phyloP scores from a whole-genome alignment of 805 yeast species.

The Hermanozyma aechmeae region DNA sequence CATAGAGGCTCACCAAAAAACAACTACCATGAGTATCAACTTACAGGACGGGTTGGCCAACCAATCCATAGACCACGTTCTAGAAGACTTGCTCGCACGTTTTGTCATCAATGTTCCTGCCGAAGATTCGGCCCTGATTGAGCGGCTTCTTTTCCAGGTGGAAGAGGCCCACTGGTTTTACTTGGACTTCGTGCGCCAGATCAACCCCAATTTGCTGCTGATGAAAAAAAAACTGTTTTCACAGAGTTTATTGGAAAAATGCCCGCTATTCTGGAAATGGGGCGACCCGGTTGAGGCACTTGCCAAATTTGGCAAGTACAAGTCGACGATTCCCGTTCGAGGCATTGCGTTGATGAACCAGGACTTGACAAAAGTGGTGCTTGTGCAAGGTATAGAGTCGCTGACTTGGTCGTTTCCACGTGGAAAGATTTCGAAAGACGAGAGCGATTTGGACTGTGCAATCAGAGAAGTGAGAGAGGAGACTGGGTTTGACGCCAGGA shows the following conservation, averaged over 20 bases:
- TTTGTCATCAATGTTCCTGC: slow-evolving; percentile 87
- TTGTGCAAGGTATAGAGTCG: slow-evolving; percentile 81
- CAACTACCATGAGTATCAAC: slow-evolving; percentile 55
- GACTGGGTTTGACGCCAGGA: slow-evolving; percentile 79
- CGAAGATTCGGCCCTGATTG: slow-evolving; percentile 72
- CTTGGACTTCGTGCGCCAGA: slow-evolving; percentile 66
- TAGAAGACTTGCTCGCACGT: slow-evolving; percentile 82
- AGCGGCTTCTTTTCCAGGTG: slow-evolving; percentile 78
- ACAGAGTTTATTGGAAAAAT: slow-evolving; percentile 51
- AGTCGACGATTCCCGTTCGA: slow-evolving; percentile 86
- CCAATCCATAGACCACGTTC: slow-evolving; percentile 60
- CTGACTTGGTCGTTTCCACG: slow-evolving; percentile 90
- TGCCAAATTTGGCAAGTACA: slow-evolving; percentile 72
- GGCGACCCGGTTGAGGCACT: slow-evolving; percentile 75
- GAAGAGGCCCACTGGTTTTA: slow-evolving; percentile 99
- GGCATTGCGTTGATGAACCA: slow-evolving; percentile 86
- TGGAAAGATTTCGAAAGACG: slow-evolving; percentile 93
- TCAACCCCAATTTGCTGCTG: slow-evolving; percentile 68
- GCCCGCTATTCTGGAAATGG: slow-evolving; percentile 80
- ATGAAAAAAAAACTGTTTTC: slow-evolving; percentile 74
- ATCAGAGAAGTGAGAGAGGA: slow-evolving; percentile 88
- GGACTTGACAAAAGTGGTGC: slow-evolving; percentile 55
- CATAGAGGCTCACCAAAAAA: too few relatives aligned
- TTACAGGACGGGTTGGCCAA: slow-evolving; percentile 47
- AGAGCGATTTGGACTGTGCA: slow-evolving; percentile 82